phyloP scores from a whole-genome alignment of 2,329 filamentous ascomycete species.

The Penicillium fuscoglaucum region DNA sequence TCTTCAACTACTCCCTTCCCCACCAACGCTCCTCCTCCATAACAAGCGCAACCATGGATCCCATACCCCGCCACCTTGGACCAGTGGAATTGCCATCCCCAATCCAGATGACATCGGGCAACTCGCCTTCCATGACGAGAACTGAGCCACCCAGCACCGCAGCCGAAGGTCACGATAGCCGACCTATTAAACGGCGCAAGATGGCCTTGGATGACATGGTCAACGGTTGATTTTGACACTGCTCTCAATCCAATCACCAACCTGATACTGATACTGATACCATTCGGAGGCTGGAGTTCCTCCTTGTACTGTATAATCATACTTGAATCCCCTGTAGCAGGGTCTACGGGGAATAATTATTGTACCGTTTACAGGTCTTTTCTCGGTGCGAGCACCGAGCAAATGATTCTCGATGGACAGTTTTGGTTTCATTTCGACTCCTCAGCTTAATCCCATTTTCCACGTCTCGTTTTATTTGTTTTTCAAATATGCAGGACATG shows the following conservation, averaged over 20 bases:
- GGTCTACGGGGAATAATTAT: constrained; percentile 23
- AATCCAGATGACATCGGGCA: constrained; percentile 14
- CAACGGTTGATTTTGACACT: constrained; percentile 31
- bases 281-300: constrained; percentile 6
- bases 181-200: constrained; percentile 39
- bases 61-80: constrained; percentile 25
- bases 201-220: constrained; percentile 46
- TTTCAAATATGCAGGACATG: constrained; percentile 3
- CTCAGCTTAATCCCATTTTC: background rate
- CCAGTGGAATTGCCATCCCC: constrained; percentile 23
- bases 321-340: constrained; percentile 21
- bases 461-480: background rate
- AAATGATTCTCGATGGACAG: background rate
- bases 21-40: constrained; percentile 29
- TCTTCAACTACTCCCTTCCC: constrained; percentile 29
- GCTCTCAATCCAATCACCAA: background rate
- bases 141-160: constrained; percentile 21
- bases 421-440: background rate
- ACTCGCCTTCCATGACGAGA: constrained; percentile 18
- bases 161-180: constrained; percentile 22
- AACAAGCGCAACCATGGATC: constrained; percentile 22
- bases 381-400: background rate
- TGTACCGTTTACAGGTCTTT: background rate
- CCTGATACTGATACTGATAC: constrained; percentile 4
- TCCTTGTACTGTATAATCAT: constrained; percentile 27